A percentile compares a stretch with the other conserved stretches of the same genome.
Evolutionary conservation across 768 basidiomycete genomes (phyloP).

Genomic region (Mycena crocata): DNA sequence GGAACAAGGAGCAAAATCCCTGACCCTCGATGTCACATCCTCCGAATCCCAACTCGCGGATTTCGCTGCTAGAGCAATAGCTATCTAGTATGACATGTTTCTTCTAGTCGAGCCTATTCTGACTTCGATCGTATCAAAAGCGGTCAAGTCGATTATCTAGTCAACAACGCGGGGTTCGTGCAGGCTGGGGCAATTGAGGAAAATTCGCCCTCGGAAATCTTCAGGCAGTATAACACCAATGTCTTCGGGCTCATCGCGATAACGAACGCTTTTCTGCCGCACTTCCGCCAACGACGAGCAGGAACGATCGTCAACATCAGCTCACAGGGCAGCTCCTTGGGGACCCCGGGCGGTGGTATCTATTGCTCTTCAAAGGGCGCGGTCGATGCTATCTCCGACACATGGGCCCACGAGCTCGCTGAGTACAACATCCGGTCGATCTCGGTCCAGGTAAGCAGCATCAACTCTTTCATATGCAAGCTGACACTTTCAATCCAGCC

Average conservation of each 20-base stretch:
- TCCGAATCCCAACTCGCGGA: slow-evolving; percentile 10
- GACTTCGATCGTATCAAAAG: not conserved
- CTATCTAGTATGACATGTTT: slow-evolving; percentile 6
- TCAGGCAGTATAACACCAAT: slow-evolving; percentile 18
- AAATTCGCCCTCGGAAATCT: not conserved
- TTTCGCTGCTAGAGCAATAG: slow-evolving; percentile 7
- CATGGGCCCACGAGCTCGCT: slow-evolving; percentile 22
- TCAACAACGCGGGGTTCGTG: slow-evolving; percentile 15
- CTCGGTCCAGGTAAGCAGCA: not conserved
- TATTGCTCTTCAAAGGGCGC: slow-evolving; percentile 17
- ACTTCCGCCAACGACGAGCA: slow-evolving; percentile 12
- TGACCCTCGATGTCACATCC: slow-evolving; percentile 10
- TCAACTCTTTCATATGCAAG: not conserved
- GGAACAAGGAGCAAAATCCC: slow-evolving; percentile 5
- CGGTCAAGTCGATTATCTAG: slow-evolving; percentile 14
- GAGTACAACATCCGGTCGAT: slow-evolving; percentile 24
- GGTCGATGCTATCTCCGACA: slow-evolving; percentile 6
- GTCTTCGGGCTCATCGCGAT: slow-evolving; percentile 13
- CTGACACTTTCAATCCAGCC: not conserved
- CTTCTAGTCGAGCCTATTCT: not conserved
- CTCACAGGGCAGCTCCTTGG: slow-evolving; percentile 8
- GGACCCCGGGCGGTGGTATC: slow-evolving; percentile 9
- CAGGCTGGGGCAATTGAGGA: slow-evolving; percentile 15
- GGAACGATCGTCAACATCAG: slow-evolving; percentile 23
- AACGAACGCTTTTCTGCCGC: slow-evolving; percentile 9